phyloP scores from a whole-genome alignment of 1,284 basidiomycete species.

The Pisolithus thermaeus region DNA sequence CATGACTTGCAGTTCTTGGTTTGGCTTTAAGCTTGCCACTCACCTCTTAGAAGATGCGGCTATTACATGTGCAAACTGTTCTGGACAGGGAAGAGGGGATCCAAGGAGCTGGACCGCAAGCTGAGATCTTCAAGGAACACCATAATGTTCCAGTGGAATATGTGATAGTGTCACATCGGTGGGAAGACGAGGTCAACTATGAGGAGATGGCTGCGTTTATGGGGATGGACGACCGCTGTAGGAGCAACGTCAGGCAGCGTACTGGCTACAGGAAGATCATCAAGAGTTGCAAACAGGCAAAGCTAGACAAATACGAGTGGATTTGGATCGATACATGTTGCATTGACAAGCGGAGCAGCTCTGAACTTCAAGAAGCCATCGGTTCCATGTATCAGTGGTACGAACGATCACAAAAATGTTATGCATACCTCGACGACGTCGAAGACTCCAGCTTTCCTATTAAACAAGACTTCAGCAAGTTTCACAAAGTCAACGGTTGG shows the following conservation, averaged over 20 bases:
- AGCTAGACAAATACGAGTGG: too few relatives aligned
- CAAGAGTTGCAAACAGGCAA: neutral
- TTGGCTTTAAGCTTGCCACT: too few relatives aligned
- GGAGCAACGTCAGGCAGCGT: neutral
- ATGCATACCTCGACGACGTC: conserved; percentile 2
- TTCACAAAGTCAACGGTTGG: neutral
- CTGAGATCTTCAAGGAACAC: neutral
- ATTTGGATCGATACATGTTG: too few relatives aligned
- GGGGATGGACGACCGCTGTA: neutral
- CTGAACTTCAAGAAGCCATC: too few relatives aligned
- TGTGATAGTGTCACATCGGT: neutral
- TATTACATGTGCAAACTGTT: neutral
- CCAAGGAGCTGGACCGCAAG: too few relatives aligned
- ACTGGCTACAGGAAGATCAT: neutral
- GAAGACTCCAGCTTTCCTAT: neutral
- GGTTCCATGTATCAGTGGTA: neutral
- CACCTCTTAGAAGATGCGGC: neutral
- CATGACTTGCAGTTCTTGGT: too few relatives aligned
- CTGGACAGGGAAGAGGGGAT: neutral
- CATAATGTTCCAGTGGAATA: neutral
- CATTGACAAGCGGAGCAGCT: too few relatives aligned
- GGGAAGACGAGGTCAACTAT: neutral
- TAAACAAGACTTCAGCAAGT: neutral
- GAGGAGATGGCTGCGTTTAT: neutral
- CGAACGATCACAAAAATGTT: conserved; percentile 1